Evolutionary conservation across 768 basidiomycete genomes (phyloP), one percentile per base, ranked within the genome.

Genomic region (Mycena chlorophos): DNA sequence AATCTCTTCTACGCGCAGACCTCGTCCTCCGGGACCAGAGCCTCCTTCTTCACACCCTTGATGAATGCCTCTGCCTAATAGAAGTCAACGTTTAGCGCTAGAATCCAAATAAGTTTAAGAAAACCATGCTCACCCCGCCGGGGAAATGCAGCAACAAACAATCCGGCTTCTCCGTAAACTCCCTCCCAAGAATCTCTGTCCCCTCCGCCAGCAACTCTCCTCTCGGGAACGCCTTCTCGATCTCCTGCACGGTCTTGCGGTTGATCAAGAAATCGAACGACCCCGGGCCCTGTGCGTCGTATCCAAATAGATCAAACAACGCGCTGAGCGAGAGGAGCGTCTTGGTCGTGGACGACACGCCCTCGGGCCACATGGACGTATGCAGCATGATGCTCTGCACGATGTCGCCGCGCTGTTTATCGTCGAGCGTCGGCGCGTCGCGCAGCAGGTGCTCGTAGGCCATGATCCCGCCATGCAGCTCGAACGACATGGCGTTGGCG

Each of bases 331-430:
- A 43, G 20, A 57, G 43, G 13, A 63, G 49, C 25, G 53, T 53
- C 22, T 31, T 55, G 26, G 51, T 20, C 6, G 61, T 47, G 13
- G 61, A 63, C 16, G 53, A 54, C 48, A 23, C 50, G 17, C 61
- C 58, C 5, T 20, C 26, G 10, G 38, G 34, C 30, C 60, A 63
- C 22, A 30, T 26, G 27, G 49, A 49, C 25, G 51, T 50, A 28
- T 63, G 61, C 30, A 60, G 52, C 58, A 63, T 63, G 30, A 63
- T 63, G 25, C 61, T 55, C 31, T 63, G 61, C 1, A 58, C 54
- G 22, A 63, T 56, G 26, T 63, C 58, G 37, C 58, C 61, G 3
- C 55, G 30, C 20, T 47, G 12, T 19, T 48, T 27, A 20, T 49
- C 45, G 5, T 14, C 26, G 20, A 58, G 42, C 6, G 43, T 57